phyloP scores from a whole-genome alignment of 1,284 basidiomycete genomes.

The Ganoderma sinense region DNA sequence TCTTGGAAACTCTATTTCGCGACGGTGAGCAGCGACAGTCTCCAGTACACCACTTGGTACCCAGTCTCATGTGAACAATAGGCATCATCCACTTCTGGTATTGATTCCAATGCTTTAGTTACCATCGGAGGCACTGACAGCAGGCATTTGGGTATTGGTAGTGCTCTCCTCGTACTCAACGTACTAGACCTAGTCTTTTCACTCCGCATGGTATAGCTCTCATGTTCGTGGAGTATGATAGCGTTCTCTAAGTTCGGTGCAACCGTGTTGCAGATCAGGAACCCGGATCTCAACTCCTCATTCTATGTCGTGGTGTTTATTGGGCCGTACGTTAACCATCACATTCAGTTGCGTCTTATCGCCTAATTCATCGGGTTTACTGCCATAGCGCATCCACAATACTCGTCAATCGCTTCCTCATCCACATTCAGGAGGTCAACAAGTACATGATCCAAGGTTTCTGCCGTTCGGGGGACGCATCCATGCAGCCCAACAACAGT shows the following conservation, averaged over 20 bases:
- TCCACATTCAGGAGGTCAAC: neutral
- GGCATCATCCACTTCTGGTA: neutral
- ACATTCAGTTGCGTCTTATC: neutral
- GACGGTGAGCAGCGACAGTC: neutral
- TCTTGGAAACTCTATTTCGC: neutral
- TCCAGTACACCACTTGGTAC: neutral
- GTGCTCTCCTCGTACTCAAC: neutral
- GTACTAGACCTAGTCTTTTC: neutral
- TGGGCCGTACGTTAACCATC: neutral
- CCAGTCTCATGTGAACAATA: neutral
- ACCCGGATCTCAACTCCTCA: neutral
- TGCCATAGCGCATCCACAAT: neutral
- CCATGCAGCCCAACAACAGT: neutral
- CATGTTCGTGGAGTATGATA: neutral
- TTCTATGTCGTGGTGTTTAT: neutral
- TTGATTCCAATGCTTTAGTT: neutral
- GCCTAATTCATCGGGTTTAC: neutral
- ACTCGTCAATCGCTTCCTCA: neutral
- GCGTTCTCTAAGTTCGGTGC: neutral
- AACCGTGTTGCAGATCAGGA: neutral
- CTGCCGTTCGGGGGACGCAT: neutral
- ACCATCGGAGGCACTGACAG: neutral
- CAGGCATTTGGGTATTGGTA: neutral
- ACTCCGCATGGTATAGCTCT: neutral
- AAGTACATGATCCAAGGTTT: neutral